Conservation (phyloP, 345 rosid genomes). For the Populus simonii region DNA sequence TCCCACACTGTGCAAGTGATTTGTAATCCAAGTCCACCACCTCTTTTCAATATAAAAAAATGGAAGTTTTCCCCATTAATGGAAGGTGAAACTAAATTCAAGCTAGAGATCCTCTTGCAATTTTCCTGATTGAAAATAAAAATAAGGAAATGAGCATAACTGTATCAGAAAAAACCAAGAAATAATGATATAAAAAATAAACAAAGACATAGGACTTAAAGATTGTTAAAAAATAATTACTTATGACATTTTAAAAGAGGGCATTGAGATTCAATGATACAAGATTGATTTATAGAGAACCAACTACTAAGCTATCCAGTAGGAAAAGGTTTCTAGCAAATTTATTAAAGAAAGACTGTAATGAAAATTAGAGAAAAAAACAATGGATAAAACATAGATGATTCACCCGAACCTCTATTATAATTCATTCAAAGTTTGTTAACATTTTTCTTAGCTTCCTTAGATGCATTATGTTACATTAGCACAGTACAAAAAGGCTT, state of each 20-base stretch:
- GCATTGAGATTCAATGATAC: neutral
- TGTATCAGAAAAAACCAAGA: neutral
- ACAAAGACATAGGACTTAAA: neutral
- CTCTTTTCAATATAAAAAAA: constrained; percentile 30
- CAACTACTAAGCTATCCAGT: too few species aligned
- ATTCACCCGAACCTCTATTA: too few species aligned
- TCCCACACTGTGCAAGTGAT: constrained; percentile 46
- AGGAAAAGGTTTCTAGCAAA: too few species aligned
- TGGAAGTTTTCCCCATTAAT: constrained; percentile 34
- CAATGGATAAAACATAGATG: too few species aligned
- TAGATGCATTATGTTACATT: too few species aligned
- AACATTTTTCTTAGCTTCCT: too few species aligned
- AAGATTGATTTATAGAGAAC: too few species aligned
- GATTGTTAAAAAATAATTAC: constrained; percentile 21
- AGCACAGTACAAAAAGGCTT: too few species aligned
- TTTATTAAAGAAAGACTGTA: too few species aligned
- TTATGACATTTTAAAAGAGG: constrained; percentile 30
- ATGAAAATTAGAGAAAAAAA: too few species aligned
- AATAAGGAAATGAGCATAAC: neutral
- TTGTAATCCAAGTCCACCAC: constrained; percentile 23
- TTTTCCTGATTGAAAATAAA: constrained; percentile 30
- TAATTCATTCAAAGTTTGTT: too few species aligned
- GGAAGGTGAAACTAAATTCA: constrained; percentile 35
- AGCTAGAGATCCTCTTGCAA: constrained; percentile 24
- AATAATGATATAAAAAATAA: neutral